A percentile compares a stretch with the other conserved stretches of the same genome.
These are phyloP conservation scores for Lumnitzera littorea DNA, from an alignment of 345 rosid species.

Conservation along the genomic window DNA sequence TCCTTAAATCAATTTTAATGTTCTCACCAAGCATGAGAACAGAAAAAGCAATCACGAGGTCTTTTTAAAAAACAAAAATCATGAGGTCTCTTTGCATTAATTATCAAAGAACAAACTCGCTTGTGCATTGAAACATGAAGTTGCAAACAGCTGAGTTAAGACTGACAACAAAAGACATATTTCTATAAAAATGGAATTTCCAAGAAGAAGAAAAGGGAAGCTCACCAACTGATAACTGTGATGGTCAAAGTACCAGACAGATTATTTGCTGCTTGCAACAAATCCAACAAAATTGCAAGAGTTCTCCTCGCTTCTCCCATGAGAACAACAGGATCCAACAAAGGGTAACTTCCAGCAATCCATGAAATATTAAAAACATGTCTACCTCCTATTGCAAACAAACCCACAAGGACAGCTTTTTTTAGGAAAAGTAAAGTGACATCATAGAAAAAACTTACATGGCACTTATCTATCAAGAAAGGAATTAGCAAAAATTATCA, in stretches of 20 bases:
- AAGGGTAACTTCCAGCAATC: conserved; percentile 62
- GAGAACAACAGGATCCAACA: conserved; percentile 54
- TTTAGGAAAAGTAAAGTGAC: no score
- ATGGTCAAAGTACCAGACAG: conserved; percentile 65
- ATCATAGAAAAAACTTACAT: no score
- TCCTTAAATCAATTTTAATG: no score
- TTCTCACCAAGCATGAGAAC: no score
- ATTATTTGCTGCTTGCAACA: conserved; percentile 48
- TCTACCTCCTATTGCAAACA: conserved; percentile 39
- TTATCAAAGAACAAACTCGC: neutral
- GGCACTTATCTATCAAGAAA: no score
- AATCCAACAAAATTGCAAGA: conserved; percentile 45
- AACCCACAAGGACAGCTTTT: neutral
- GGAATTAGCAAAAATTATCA: no score
- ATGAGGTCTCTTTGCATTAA: no score
- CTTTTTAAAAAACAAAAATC: no score
- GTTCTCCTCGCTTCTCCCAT: conserved; percentile 60
- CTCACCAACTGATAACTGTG: conserved; percentile 78
- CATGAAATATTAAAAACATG: conserved; percentile 63
- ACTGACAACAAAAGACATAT: neutral
- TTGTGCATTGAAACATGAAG: neutral
- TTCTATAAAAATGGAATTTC: neutral
- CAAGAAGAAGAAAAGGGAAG: conserved; percentile 17
- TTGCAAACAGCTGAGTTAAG: neutral
- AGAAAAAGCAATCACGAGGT: no score